A percentile compares a stretch with the other conserved stretches of the same genome.
phyloP scores from a whole-genome alignment of 2,329 filamentous ascomycete genomes.

The Decorospora gaudefroyi region DNA sequence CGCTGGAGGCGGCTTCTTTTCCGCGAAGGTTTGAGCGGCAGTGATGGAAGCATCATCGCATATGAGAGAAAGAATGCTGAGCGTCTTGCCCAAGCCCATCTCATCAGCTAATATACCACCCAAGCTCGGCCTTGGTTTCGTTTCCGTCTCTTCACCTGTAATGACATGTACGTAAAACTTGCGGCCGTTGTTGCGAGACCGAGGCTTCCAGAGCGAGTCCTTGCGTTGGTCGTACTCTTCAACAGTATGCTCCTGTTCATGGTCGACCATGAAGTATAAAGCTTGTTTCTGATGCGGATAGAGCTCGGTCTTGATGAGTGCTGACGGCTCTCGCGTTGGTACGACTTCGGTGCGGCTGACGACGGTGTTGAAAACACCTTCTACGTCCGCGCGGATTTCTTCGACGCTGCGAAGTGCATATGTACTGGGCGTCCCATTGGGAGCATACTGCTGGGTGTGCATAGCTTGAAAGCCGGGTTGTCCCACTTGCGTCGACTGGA shows the following conservation, averaged over 20 bases:
- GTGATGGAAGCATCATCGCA: slow-evolving; percentile 61
- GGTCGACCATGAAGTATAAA: slow-evolving; percentile 79
- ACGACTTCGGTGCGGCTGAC: slow-evolving; percentile 71
- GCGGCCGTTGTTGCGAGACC: slow-evolving; percentile 60
- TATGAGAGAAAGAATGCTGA: slow-evolving; percentile 83
- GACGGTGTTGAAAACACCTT: slow-evolving; percentile 85
- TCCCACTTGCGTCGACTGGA: slow-evolving; percentile 19
- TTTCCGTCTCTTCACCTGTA: slow-evolving; percentile 59
- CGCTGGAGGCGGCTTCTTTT: slow-evolving; percentile 52
- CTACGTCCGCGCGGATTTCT: slow-evolving; percentile 82
- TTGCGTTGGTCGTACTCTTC: slow-evolving; percentile 65
- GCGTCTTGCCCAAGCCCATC: slow-evolving; percentile 59
- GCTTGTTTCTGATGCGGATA: slow-evolving; percentile 90
- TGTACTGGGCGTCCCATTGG: slow-evolving; percentile 13
- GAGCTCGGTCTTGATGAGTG: slow-evolving; percentile 67
- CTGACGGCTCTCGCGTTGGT: slow-evolving; percentile 69
- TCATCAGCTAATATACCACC: slow-evolving; percentile 58
- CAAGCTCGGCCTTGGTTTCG: slow-evolving; percentile 44
- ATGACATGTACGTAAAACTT: slow-evolving; percentile 81
- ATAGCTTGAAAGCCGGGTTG: slow-evolving; percentile 21
- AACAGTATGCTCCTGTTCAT: slow-evolving; percentile 69
- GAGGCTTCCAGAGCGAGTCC: slow-evolving; percentile 77
- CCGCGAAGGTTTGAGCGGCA: slow-evolving; percentile 66
- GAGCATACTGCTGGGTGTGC: slow-evolving; percentile 12
- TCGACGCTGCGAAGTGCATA: slow-evolving; percentile 59